Evolutionary conservation across 805 yeast species (phyloP).

Genomic region (Danielozyma ontarioensis): DNA sequence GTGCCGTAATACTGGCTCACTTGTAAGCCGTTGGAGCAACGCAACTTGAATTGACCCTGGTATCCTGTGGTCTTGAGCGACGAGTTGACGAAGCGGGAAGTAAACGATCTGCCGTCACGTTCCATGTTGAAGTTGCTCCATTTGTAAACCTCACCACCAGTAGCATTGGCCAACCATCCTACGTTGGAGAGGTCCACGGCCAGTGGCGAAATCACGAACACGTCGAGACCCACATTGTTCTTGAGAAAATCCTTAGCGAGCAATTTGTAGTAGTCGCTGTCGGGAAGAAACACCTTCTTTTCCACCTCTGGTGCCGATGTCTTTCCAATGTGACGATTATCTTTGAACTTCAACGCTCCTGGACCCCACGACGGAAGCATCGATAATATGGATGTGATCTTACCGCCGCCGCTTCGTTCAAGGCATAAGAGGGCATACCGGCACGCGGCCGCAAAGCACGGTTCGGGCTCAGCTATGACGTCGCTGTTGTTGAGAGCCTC

Average conservation of each 20-base stretch:
- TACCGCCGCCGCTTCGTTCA: constrained; percentile 72
- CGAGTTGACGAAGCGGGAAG: constrained; percentile 53
- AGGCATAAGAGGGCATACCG: constrained; percentile 62
- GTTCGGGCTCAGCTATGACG: constrained; percentile 45
- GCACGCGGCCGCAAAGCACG: constrained; percentile 77
- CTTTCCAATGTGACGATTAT: constrained; percentile 34
- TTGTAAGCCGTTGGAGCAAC: constrained; percentile 85
- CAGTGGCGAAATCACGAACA: constrained; percentile 61
- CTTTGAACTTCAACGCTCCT: constrained; percentile 54
- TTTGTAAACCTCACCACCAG: constrained; percentile 66
- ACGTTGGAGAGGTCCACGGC: constrained; percentile 70
- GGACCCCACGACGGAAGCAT: constrained; percentile 78
- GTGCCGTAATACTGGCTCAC: constrained; percentile 70
- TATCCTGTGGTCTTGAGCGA: constrained; percentile 57
- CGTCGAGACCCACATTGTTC: constrained; percentile 67
- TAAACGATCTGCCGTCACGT: constrained; percentile 64
- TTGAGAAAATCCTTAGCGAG: constrained; percentile 53
- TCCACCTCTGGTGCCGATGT: constrained; percentile 37
- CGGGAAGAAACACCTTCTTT: constrained; percentile 52
- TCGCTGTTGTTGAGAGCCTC: constrained; percentile 41
- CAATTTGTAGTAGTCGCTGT: constrained; percentile 55
- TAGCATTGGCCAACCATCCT: constrained; percentile 57
- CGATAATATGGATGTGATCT: constrained; percentile 63
- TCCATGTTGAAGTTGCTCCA: constrained; percentile 66
- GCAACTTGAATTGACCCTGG: constrained; percentile 76